A percentile compares a stretch with the other conserved stretches of the same genome.
Conservation (phyloP, 2,329 filamentous ascomycete genomes). For the Trichoderma breve region DNA sequence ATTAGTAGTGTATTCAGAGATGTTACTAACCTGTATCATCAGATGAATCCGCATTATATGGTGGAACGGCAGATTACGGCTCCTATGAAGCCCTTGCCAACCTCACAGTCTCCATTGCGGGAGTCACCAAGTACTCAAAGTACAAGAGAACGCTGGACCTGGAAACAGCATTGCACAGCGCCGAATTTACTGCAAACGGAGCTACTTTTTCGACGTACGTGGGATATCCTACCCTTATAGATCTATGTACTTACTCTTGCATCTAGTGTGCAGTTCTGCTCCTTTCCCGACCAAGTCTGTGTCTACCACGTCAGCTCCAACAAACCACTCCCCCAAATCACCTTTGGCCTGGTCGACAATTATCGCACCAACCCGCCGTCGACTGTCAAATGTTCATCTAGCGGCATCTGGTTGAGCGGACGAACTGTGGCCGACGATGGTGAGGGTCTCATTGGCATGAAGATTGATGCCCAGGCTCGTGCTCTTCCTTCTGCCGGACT, state of each 20-base stretch:
- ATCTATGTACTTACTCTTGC: background rate
- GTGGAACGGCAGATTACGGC: constrained; percentile 42
- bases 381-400: background rate
- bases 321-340: constrained; percentile 14
- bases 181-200: constrained; percentile 35
- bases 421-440: constrained; percentile 17
- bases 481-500: background rate
- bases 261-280: constrained; percentile 39
- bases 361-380: constrained; percentile 18
- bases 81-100: constrained; percentile 48
- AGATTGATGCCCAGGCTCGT: constrained; percentile 17
- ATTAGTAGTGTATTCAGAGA: background rate
- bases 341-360: constrained; percentile 12
- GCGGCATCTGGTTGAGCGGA: constrained; percentile 14
- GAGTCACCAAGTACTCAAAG: constrained; percentile 28
- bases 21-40: background rate
- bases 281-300: constrained; percentile 40
- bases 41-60: constrained; percentile 41
- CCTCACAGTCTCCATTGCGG: constrained; percentile 40
- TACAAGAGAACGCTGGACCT: constrained; percentile 47
- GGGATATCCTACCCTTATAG: no score
- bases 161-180: constrained; percentile 40
- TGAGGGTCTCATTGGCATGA: constrained; percentile 20
- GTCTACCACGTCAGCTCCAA: constrained; percentile 28
- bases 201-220: constrained; percentile 21